Evolutionary conservation across 352 stramenopile species (phyloP).

Genomic region (Pythium angustatum): DNA sequence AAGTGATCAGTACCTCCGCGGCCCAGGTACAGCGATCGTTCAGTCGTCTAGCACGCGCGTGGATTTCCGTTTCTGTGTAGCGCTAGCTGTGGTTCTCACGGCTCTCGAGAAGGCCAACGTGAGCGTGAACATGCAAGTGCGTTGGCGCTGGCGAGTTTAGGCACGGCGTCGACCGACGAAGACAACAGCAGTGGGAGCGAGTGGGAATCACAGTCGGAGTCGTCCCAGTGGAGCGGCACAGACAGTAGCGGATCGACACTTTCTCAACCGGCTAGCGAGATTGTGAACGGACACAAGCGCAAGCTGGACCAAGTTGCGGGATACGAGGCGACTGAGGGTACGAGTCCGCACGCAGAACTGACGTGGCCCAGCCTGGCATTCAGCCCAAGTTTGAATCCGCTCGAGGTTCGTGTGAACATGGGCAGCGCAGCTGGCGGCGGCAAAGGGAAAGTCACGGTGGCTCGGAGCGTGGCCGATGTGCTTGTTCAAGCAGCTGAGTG

Average conservation of each 20-base stretch:
- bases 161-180: neutral
- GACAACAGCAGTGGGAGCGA: slow-evolving; percentile 3
- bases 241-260: neutral
- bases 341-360: neutral
- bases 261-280: neutral
- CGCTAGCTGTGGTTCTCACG: slow-evolving; percentile 3
- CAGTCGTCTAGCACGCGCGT: neutral
- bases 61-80: too few relatives aligned
- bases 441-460: slow-evolving; percentile 14
- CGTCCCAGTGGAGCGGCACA: slow-evolving; percentile 10
- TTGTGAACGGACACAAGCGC: slow-evolving; percentile 4
- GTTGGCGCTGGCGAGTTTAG: slow-evolving; percentile 31
- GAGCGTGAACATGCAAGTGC: slow-evolving; percentile 21
- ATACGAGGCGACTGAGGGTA: neutral
- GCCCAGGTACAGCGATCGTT: slow-evolving; percentile 12
- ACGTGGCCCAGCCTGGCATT: slow-evolving; percentile 30
- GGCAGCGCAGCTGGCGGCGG: neutral
- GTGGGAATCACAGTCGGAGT: slow-evolving; percentile 10
- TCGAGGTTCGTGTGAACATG: slow-evolving; percentile 57
- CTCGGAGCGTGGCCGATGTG: slow-evolving; percentile 43
- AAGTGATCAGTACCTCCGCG: neutral
- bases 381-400: slow-evolving; percentile 37
- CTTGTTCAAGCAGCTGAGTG: neutral
- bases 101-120: slow-evolving; percentile 8
- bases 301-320: slow-evolving; percentile 7